Evolutionary conservation across 192 early-diverging fungal genomes (phyloP), one percentile per base, ranked within the genome.

Genomic region (Kappamyces sp.): DNA sequence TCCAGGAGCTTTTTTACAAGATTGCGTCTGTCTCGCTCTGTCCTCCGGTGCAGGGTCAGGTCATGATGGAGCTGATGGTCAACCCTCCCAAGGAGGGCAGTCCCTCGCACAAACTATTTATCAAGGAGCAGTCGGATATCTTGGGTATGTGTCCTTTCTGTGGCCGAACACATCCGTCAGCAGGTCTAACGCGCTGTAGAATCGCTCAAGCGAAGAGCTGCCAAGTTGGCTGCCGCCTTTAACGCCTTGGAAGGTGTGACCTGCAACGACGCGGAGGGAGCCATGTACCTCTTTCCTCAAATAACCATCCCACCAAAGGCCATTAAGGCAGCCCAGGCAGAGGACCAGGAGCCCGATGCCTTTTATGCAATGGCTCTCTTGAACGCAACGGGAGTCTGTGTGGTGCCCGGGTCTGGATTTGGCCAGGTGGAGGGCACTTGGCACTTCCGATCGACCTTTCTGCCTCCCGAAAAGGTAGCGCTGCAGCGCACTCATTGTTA

Each of bases 381-480:
- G 46, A 82, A 97, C 61, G 82, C 87, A 13, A 98, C 93, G 5
- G 96, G 96, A 59, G 93, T 98, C 35, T 98, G 93, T 69, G 89
- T 97, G 39, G 90, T 98, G 13, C 87, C 92, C 3, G 96, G 96
- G 15, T 85, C 82, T 37, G 96, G 96, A 38, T 98, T 98, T 65
- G 85, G 87, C 42, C 96, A 98, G 77, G 80, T 81, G 39, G 75
- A 83, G 1, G 87, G 84, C 13, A 98, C 92, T 3, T 93, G 79
- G 73, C 96, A 98, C 73, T 97, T 98, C 84, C 82, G 96, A 60
- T 88, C 87, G 55, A 97, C 96, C 4, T 98, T 98, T 77, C 69
- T 98, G 71, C 93, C 96, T 15, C 90, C 87, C 6, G 92, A 94
- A 72, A 75, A 93, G 43, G n/a, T n/a, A n/a, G n/a, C n/a, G n/a